Evolutionary conservation across 2,329 filamentous ascomycete genomes (phyloP).

Genomic region (Lecanosticta acicola): DNA sequence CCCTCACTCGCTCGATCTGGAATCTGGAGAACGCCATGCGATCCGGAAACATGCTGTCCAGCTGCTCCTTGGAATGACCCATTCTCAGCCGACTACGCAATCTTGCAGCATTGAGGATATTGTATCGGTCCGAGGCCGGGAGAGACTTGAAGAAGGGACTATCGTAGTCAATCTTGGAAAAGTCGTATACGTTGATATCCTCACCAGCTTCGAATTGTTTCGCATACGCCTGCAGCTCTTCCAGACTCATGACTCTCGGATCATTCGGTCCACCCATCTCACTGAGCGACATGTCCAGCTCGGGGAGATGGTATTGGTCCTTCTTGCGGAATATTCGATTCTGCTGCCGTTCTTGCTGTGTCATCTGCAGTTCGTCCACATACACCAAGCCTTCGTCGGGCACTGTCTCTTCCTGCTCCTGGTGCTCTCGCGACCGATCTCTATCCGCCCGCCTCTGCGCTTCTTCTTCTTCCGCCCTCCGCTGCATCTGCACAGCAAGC

Average conservation of each 20-base stretch:
- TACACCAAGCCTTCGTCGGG: conserved; percentile 76
- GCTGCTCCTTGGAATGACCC: conserved; percentile 92
- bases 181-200: conserved; percentile 82
- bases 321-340: conserved; percentile 79
- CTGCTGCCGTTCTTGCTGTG: conserved; percentile 65
- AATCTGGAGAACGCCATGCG: conserved; percentile 96
- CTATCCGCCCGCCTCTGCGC: conserved; percentile 52
- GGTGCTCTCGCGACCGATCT: conserved; percentile 24
- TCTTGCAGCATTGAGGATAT: conserved; percentile 91
- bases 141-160: conserved; percentile 91
- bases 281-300: conserved; percentile 69
- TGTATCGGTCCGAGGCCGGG: conserved; percentile 86
- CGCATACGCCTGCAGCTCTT: conserved; percentile 91
- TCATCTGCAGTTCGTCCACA: conserved; percentile 82
- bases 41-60: conserved; percentile 95
- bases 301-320: conserved; percentile 91
- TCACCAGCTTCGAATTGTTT: conserved; percentile 86
- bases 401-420: conserved; percentile 56
- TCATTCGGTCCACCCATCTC: conserved; percentile 88
- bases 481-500: conserved; percentile 89
- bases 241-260: conserved; percentile 90
- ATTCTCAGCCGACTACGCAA: conserved; percentile 83
- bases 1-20: conserved; percentile 87
- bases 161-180: conserved; percentile 97
- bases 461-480: conserved; percentile 78